Conservation (phyloP, 148 eudicot genomes). For the Camellia sinensis region DNA sequence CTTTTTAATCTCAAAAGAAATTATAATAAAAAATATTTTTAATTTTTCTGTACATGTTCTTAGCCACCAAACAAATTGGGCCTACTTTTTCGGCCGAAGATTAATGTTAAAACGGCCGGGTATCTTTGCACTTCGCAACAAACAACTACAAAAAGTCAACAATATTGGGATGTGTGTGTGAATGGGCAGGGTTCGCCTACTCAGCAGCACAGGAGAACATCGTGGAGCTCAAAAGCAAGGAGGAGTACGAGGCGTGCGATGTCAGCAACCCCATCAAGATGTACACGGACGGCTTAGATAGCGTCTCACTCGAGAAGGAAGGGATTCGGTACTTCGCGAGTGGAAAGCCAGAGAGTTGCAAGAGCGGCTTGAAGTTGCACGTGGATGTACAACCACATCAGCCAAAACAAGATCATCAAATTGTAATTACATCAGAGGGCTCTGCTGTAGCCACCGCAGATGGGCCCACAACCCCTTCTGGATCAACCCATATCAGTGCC, state of each 20-base stretch:
- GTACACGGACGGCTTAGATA: slow-evolving; percentile 57
- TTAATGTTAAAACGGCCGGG: too few relatives aligned
- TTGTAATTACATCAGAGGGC: background rate
- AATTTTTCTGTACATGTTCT: background rate
- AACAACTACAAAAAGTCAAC: background rate
- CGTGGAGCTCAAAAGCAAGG: slow-evolving; percentile 61
- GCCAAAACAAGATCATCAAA: background rate
- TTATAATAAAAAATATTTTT: too few relatives aligned
- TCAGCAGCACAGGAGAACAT: slow-evolving; percentile 55
- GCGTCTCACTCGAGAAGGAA: slow-evolving; percentile 46
- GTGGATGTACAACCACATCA: slow-evolving; percentile 45
- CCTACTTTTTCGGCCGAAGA: background rate
- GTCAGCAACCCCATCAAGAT: slow-evolving; percentile 63
- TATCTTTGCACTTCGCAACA: background rate
- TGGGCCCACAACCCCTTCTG: slow-evolving; percentile 32
- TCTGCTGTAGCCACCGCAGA: slow-evolving; percentile 13
- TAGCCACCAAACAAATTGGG: background rate
- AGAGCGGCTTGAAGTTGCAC: slow-evolving; percentile 63
- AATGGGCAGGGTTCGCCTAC: slow-evolving; percentile 63
- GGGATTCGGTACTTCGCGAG: slow-evolving; percentile 77
- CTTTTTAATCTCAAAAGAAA: too few relatives aligned
- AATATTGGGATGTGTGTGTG: background rate
- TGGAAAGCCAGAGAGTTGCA: slow-evolving; percentile 55
- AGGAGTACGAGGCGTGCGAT: slow-evolving; percentile 65
- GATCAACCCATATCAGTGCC: slow-evolving; percentile 15